These are phyloP conservation scores for Sporisorium exsertum DNA, from an alignment of 1,284 basidiomycete species.

Conservation along the genomic window DNA sequence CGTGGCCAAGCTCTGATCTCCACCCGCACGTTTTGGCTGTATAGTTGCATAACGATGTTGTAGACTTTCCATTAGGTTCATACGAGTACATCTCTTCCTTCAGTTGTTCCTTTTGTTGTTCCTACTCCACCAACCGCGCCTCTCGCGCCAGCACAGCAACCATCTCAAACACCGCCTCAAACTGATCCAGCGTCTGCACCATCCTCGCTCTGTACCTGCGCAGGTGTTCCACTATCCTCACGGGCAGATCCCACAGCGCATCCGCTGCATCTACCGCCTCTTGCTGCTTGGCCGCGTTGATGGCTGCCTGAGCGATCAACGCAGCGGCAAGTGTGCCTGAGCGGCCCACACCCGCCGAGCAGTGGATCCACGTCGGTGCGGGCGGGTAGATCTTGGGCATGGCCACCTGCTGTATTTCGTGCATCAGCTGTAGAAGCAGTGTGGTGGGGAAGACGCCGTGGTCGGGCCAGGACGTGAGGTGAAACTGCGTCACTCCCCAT, in stretches of 20 bases:
- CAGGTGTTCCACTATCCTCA: conserved; percentile 52
- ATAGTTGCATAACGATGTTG: too few relatives aligned
- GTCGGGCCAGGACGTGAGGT: conserved; percentile 84
- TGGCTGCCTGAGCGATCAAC: conserved; percentile 36
- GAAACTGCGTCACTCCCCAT: conserved; percentile 75
- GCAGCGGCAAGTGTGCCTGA: conserved; percentile 73
- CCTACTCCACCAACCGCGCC: not conserved
- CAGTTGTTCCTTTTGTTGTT: not conserved
- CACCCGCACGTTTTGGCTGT: too few relatives aligned
- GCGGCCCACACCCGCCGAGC: conserved; percentile 73
- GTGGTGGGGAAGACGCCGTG: conserved; percentile 76
- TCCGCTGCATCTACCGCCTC: not conserved
- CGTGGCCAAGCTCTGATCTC: conserved; percentile 44
- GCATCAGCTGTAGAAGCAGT: conserved; percentile 47
- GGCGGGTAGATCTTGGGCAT: conserved; percentile 62
- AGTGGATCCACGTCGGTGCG: conserved; percentile 83
- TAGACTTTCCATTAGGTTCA: not conserved
- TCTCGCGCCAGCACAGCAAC: conserved; percentile 7
- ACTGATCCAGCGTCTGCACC: conserved; percentile 60
- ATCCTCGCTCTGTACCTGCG: conserved; percentile 53
- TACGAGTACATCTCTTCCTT: not conserved
- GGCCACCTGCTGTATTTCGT: conserved; percentile 29
- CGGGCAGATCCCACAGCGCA: conserved; percentile 32
- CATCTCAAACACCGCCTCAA: conserved; percentile 41
- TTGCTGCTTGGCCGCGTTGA: conserved; percentile 12